These are phyloP conservation scores for Nicotiana paniculata DNA, from an alignment of 257 asterid species.

Conservation along the genomic window DNA sequence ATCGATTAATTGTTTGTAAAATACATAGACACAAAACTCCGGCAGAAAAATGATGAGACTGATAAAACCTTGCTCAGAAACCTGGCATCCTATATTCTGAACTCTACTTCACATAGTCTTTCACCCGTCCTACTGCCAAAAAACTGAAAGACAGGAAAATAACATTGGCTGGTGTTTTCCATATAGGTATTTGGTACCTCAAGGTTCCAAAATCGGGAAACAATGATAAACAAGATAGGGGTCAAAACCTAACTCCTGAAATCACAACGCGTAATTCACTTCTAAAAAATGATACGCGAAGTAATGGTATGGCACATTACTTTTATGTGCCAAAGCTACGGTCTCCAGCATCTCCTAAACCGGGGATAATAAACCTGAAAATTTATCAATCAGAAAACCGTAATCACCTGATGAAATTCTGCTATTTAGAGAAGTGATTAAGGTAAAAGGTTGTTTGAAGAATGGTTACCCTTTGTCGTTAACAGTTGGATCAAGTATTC, in stretches of 20 bases:
- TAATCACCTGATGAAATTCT: neutral
- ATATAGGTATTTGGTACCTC: neutral
- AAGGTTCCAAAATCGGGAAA: conserved; percentile 2
- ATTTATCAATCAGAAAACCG: conserved; percentile 1
- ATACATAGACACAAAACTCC: neutral
- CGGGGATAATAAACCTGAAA: conserved; percentile 87
- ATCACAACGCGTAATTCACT: neutral
- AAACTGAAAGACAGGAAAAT: neutral
- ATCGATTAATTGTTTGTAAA: neutral
- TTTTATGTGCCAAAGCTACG: conserved; percentile 88
- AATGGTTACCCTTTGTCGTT: conserved; percentile 73
- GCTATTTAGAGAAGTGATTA: neutral
- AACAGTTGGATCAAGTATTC: conserved; percentile 72
- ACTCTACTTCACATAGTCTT: neutral
- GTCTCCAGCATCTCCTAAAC: conserved; percentile 95
- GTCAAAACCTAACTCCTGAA: neutral
- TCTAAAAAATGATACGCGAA: neutral
- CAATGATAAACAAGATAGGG: neutral
- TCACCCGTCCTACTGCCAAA: neutral
- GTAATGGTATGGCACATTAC: neutral
- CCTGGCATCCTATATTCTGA: neutral
- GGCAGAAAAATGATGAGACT: neutral
- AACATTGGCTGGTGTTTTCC: neutral
- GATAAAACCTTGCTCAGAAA: neutral
- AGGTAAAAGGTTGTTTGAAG: neutral